phyloP scores from a whole-genome alignment of 164 flowering plant genomes.

The Aristolochia contorta region DNA sequence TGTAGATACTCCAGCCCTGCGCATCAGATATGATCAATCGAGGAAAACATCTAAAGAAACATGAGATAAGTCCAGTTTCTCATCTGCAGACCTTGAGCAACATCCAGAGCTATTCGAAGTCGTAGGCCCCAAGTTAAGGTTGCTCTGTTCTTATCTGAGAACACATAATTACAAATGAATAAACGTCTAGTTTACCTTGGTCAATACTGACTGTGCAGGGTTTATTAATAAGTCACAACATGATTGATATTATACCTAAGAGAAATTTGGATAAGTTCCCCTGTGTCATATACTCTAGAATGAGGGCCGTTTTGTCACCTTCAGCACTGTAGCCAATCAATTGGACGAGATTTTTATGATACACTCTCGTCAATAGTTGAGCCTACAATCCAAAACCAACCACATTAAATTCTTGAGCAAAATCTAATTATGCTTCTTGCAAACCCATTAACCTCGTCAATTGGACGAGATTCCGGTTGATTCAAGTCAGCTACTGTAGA shows the following conservation, averaged over 20 bases:
- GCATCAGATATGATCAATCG: background rate
- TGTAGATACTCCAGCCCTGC: conserved; percentile 6
- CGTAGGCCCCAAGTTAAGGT: conserved; percentile 22
- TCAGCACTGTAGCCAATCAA: conserved; percentile 46
- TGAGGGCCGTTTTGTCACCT: conserved; percentile 20
- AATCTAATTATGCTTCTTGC: too few relatives aligned
- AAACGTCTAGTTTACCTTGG: conserved; percentile 4
- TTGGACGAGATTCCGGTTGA: too few relatives aligned
- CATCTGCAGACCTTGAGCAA: conserved; percentile 1
- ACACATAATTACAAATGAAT: background rate
- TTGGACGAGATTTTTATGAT: conserved; percentile 35
- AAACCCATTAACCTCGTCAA: too few relatives aligned
- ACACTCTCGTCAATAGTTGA: conserved; percentile 29
- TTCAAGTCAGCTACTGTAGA: too few relatives aligned
- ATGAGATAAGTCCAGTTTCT: background rate
- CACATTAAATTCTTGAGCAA: too few relatives aligned
- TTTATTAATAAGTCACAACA: too few relatives aligned
- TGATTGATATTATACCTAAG: background rate
- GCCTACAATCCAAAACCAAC: conserved; percentile 22
- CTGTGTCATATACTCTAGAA: conserved; percentile 26
- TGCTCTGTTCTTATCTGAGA: conserved; percentile 8
- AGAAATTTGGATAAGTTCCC: background rate
- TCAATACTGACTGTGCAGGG: too few relatives aligned
- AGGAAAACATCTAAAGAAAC: background rate
- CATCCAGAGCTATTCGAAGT: conserved; percentile 4